Evolutionary conservation across 148 eudicot genomes (phyloP).

Genomic region (Agrostemma githago): DNA sequence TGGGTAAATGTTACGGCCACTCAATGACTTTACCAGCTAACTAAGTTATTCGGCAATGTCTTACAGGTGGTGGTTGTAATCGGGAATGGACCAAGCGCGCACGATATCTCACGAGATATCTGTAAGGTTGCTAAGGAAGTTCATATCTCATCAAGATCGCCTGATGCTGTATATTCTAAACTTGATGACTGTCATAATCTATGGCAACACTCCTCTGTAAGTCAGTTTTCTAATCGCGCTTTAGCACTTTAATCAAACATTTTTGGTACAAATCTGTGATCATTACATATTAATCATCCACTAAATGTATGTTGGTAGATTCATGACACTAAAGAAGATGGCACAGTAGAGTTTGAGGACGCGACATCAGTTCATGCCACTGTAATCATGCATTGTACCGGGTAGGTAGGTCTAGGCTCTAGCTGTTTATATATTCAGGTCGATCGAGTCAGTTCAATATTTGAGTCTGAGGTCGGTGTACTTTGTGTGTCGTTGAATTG

Average conservation of each 20-base stretch:
- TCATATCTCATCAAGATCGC: slow-evolving; percentile 60
- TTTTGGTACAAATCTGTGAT: neutral
- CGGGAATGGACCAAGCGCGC: slow-evolving; percentile 51
- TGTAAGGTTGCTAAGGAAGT: slow-evolving; percentile 53
- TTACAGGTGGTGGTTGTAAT: slow-evolving; percentile 53
- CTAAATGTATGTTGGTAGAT: slow-evolving; percentile 40
- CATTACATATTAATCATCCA: neutral
- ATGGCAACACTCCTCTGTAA: slow-evolving; percentile 49
- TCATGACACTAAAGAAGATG: slow-evolving; percentile 33
- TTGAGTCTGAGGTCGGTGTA: no score
- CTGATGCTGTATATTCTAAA: slow-evolving; percentile 28
- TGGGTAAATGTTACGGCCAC: no score
- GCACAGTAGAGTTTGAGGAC: slow-evolving; percentile 42
- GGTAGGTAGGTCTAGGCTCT: slow-evolving; percentile 36
- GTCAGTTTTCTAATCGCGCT: neutral
- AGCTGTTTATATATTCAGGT: no score
- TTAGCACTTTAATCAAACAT: neutral
- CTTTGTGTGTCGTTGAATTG: no score
- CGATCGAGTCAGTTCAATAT: no score
- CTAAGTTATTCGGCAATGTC: neutral
- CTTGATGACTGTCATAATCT: slow-evolving; percentile 32
- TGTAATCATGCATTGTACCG: slow-evolving; percentile 52
- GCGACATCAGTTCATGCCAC: slow-evolving; percentile 44
- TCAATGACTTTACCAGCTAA: neutral
- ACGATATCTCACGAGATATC: slow-evolving; percentile 51